Conservation (phyloP, 2,329 filamentous ascomycete genomes). For the Clonostachys chloroleuca region DNA sequence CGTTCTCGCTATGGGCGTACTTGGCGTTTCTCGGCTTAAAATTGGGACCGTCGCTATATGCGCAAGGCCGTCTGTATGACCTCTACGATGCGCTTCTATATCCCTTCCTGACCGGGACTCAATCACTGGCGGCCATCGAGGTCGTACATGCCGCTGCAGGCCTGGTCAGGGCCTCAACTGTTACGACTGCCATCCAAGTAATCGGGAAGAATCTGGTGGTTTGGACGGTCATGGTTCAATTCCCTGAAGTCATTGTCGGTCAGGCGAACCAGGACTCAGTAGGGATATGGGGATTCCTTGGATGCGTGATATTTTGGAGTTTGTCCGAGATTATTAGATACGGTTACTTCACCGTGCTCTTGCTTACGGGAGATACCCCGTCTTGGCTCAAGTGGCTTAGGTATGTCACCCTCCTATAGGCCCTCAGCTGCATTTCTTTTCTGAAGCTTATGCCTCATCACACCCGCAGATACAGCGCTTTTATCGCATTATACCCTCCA, state of each 20-base stretch:
- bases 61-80: neutral
- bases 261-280: neutral
- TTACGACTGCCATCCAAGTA: conserved; percentile 4
- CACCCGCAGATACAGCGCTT: neutral
- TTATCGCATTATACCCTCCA: conserved; percentile 2
- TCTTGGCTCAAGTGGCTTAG: conserved; percentile 1
- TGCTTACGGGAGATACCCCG: conserved; percentile 1
- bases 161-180: conserved; percentile 1
- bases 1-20: neutral
- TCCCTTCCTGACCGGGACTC: neutral
- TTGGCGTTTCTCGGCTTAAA: neutral
- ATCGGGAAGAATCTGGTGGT: conserved; percentile 4
- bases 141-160: conserved; percentile 3
- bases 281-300: conserved; percentile 2
- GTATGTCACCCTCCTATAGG: neutral
- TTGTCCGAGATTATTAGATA: conserved; percentile 4
- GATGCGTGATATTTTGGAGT: conserved; percentile 2
- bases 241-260: conserved; percentile 3
- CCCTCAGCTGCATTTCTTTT: no score
- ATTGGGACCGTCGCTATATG: neutral
- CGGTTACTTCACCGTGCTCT: conserved; percentile 2
- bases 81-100: conserved; percentile 1
- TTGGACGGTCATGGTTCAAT: conserved; percentile 4
- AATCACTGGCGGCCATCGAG: conserved; percentile 2
- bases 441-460: no score